A percentile compares a stretch with the other conserved stretches of the same genome.
phyloP scores from a whole-genome alignment of 345 rosid genomes.

The Eucalyptus curtisii region DNA sequence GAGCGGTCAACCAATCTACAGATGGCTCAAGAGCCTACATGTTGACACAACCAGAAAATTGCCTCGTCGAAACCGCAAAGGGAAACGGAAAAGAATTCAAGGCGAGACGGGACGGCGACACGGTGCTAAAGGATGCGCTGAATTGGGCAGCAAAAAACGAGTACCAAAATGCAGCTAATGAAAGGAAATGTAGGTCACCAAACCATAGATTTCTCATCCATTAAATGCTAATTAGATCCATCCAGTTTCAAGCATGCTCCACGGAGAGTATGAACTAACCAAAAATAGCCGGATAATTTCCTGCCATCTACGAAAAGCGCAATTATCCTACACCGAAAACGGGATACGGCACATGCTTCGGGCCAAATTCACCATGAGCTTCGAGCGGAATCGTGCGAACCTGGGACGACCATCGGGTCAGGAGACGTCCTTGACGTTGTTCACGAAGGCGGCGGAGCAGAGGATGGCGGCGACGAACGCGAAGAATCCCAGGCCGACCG shows the following conservation, averaged over 20 bases:
- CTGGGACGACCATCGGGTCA: background rate
- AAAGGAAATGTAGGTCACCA: background rate
- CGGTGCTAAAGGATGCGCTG: background rate
- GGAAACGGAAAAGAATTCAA: background rate
- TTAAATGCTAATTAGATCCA: background rate
- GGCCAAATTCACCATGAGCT: background rate
- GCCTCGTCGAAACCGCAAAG: background rate
- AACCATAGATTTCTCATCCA: background rate
- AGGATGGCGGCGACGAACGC: constrained; percentile 54
- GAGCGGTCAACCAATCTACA: background rate
- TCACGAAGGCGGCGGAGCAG: constrained; percentile 74
- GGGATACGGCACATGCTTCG: background rate
- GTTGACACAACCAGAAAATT: background rate
- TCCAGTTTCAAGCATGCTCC: background rate
- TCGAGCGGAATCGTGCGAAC: background rate
- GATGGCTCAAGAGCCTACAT: background rate
- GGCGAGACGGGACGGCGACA: background rate
- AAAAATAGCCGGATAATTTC: background rate
- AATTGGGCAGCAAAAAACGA: background rate
- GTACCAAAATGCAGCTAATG: background rate
- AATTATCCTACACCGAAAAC: background rate
- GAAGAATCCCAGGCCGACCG: constrained; percentile 66
- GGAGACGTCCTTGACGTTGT: constrained; percentile 35
- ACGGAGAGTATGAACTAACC: background rate
- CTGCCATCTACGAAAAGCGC: background rate